Evolutionary conservation across 768 basidiomycete genomes (phyloP).

Genomic region (Tremella yokohamensis): DNA sequence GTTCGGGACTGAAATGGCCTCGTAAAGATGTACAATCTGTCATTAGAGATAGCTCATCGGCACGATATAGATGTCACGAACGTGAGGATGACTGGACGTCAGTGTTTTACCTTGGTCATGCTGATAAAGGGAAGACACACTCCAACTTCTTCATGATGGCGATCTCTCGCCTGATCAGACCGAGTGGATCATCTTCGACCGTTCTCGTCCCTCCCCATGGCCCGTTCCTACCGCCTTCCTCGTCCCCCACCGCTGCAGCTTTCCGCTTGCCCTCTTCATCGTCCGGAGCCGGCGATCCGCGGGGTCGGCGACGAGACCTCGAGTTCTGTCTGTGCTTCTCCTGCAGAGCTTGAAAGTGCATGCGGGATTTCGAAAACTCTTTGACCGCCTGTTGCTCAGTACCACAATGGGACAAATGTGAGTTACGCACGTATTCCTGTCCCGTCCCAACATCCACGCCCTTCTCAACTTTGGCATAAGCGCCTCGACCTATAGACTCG

Average conservation of each 20-base stretch:
- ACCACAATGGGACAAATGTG: not conserved
- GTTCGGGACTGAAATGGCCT: conserved; percentile 50
- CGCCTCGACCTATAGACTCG: conserved; percentile 47
- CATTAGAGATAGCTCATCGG: conserved; percentile 1
- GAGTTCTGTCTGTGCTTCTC: conserved; percentile 39
- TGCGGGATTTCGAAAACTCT: conserved; percentile 51
- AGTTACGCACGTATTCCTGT: conserved; percentile 42
- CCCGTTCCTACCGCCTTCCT: conserved; percentile 4
- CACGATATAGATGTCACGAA: conserved; percentile 15
- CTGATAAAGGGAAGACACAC: conserved; percentile 26
- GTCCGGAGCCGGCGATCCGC: not conserved
- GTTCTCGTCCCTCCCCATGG: conserved; percentile 26
- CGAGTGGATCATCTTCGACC: conserved; percentile 43
- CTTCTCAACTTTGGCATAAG: conserved; percentile 50
- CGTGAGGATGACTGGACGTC: conserved; percentile 48
- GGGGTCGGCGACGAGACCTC: conserved; percentile 10
- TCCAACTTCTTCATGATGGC: conserved; percentile 53
- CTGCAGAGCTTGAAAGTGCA: conserved; percentile 41
- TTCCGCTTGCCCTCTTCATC: conserved; percentile 8
- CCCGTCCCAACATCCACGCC: conserved; percentile 50
- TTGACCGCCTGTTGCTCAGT: conserved; percentile 47
- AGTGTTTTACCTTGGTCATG: conserved; percentile 2
- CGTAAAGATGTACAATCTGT: conserved; percentile 51
- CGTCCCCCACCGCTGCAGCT: conserved; percentile 7
- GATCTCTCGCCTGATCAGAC: conserved; percentile 48